Evolutionary conservation across 345 rosid genomes (phyloP), one percentile per base, ranked within the genome.

Genomic region (Litchi chinensis): DNA sequence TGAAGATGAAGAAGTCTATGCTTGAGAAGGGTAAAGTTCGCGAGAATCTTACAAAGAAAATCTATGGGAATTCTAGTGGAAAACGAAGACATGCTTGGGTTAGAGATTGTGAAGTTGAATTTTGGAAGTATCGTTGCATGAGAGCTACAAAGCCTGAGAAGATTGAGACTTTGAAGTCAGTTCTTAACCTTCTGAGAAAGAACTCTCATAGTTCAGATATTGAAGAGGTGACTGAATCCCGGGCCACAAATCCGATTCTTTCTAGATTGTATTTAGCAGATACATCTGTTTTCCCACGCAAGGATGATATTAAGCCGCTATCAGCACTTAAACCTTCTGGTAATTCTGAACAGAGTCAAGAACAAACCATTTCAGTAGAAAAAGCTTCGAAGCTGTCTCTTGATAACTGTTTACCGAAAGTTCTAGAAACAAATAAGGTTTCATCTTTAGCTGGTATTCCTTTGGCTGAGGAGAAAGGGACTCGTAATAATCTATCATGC

Each of bases 1-100:
- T 93, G 77, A 93, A 96, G 85, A 89, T 89, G 71, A 96, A 89
- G 86, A 96, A 88, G 84, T 81, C 90, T 60, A 79, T 96, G 89
- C 83, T 96, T 86, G 98, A 94, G 83, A 96, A 94, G 86, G 98
- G 99, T 77, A 96, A 94, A 90, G 91, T 94, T 62, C 93, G 99
- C 62, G 99, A 96, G 86, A 93, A 90, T 88, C 88, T 96, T 57
- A 96, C 99, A 0, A 94, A 91, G 86, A 96, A 96, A 85, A 94
- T 96, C 63, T 96, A 96, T 83, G 95, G 89, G 68, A 88, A 89
- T 83, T 79, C 92, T 65, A 96, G 91, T 83, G 99, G 99, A 75
- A 91, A 86, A 84, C 85, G 98, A 77, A 93, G 74, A 85, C 95
- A 89, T 77, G 97, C 93, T 65, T 96, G 99, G 99, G 94, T 90